A percentile compares a stretch with the other conserved stretches of the same genome.
Conservation (phyloP, 2,329 filamentous ascomycete species). For the Xylariales sp. region DNA sequence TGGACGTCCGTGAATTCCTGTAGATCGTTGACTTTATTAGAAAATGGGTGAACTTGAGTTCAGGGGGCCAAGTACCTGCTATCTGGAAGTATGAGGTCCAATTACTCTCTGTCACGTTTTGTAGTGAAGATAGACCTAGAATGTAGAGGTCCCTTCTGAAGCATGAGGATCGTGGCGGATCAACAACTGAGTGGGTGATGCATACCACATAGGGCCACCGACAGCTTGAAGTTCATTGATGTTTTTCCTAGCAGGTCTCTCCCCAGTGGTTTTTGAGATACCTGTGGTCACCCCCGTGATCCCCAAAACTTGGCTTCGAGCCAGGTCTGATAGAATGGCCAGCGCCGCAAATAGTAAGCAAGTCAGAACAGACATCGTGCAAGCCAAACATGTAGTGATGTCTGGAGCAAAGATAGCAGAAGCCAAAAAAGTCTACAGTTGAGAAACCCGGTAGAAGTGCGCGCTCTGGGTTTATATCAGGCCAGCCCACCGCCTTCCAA, state of each 20-base stretch:
- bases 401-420: no score
- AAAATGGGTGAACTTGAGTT: no score
- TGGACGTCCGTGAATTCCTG: constrained; percentile 30
- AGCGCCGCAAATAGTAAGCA: constrained; percentile 7
- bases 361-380: not conserved
- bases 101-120: constrained; percentile 35
- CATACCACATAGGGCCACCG: constrained; percentile 22
- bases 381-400: no score
- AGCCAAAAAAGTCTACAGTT: not conserved
- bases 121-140: constrained; percentile 38
- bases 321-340: constrained; percentile 7
- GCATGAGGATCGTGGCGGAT: constrained; percentile 3
- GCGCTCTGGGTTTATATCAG: not conserved
- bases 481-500: not conserved
- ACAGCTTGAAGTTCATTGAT: constrained; percentile 39
- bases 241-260: constrained; percentile 40
- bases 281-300: constrained; percentile 22
- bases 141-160: constrained; percentile 44
- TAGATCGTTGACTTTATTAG: no score
- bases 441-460: not conserved
- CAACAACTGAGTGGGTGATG: not conserved
- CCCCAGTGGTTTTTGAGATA: constrained; percentile 26
- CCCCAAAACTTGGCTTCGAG: constrained; percentile 13
- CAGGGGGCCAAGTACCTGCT: constrained; percentile 29
- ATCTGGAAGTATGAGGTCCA: constrained; percentile 47